Evolutionary conservation across 495 filamentous ascomycete species (phyloP).

Genomic region (Cercophora sp.): DNA sequence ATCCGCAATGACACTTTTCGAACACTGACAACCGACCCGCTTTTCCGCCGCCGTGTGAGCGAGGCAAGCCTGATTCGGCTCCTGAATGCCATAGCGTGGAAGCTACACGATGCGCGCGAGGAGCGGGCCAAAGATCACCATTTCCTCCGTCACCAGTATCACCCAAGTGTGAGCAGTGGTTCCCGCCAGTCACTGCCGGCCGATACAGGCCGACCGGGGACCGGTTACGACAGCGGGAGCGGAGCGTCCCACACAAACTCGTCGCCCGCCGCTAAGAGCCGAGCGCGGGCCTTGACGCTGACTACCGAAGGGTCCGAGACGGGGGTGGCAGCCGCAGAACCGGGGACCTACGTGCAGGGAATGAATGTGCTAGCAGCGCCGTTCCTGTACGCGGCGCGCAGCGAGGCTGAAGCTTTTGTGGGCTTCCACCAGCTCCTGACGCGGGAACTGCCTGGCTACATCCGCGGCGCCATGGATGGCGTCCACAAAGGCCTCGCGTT

Average conservation of each 20-base stretch:
- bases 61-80: conserved; percentile 93
- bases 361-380: conserved; percentile 99
- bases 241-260: conserved; percentile 37
- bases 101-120: conserved; percentile 70
- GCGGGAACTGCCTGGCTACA: conserved; percentile 86
- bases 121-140: conserved; percentile 25
- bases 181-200: conserved; percentile 33
- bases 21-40: conserved; percentile 88
- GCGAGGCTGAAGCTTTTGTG: conserved; percentile 90
- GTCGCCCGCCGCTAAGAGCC: conserved; percentile 47
- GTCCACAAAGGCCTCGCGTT: conserved; percentile 88
- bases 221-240: conserved; percentile 29
- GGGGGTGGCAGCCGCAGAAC: conserved; percentile 42
- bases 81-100: conserved; percentile 96
- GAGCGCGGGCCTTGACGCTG: conserved; percentile 48
- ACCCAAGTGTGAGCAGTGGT: conserved; percentile 25
- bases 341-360: conserved; percentile 91
- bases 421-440: conserved; percentile 88
- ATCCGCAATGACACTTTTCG: conserved; percentile 98
- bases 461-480: conserved; percentile 93
- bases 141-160: conserved; percentile 12
- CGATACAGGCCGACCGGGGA: conserved; percentile 22
- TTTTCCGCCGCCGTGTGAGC: conserved; percentile 91
- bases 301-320: conserved; percentile 57
- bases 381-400: conserved; percentile 91